A percentile compares a stretch with the other conserved stretches of the same genome.
Conservation (phyloP, 2,329 filamentous ascomycete species). For the Xylaria sp. region DNA sequence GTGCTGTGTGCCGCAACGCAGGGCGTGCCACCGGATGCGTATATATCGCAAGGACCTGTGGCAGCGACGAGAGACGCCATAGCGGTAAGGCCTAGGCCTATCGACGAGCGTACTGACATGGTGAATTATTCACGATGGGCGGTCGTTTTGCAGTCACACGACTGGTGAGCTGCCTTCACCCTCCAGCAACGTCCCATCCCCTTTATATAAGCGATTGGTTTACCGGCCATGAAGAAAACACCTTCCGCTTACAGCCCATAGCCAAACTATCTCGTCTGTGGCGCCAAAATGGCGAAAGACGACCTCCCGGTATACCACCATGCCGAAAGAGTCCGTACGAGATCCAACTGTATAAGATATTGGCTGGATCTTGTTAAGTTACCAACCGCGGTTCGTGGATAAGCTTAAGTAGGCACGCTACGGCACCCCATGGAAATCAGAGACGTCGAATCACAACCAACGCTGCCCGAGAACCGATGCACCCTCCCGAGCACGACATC, state of each 20-base stretch:
- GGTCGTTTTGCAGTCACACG: background rate
- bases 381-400: background rate
- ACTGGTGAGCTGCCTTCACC: background rate
- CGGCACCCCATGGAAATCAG: background rate
- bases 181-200: background rate
- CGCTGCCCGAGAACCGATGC: constrained; percentile 15
- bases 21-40: constrained; percentile 67
- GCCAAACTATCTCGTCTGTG: background rate
- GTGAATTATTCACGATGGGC: background rate
- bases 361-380: background rate
- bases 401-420: background rate
- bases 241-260: constrained; percentile 6
- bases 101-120: background rate
- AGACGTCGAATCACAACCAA: constrained; percentile 2
- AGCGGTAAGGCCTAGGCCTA: constrained; percentile 13
- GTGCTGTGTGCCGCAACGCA: constrained; percentile 73
- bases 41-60: constrained; percentile 71
- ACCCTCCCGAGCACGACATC: constrained; percentile 19
- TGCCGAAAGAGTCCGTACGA: background rate
- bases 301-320: background rate
- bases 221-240: background rate
- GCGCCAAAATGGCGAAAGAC: constrained; percentile 9
- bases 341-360: background rate
- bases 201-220: constrained; percentile 1
- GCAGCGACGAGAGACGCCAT: constrained; percentile 38